Conservation (phyloP, 768 basidiomycete species). For the Rubroboletus satanas region DNA sequence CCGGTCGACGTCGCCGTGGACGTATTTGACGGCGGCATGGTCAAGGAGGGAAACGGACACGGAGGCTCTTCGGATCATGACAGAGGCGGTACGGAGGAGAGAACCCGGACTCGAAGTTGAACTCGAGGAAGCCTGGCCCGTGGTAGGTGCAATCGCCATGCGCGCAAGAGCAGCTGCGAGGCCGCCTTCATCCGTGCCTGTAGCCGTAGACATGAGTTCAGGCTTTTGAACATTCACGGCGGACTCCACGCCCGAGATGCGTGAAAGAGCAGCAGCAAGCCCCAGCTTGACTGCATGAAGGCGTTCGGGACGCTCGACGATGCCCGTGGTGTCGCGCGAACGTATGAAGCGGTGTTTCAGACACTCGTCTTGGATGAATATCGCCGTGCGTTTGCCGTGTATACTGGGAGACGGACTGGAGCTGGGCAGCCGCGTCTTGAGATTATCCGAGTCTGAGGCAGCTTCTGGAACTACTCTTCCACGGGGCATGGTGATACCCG, state of each 20-base stretch:
- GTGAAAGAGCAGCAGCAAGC: slow-evolving; percentile 72
- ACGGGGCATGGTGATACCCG: not conserved
- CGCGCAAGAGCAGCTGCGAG: slow-evolving; percentile 45
- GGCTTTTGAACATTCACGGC: not conserved
- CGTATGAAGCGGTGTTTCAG: slow-evolving; percentile 32
- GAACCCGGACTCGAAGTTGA: slow-evolving; percentile 31
- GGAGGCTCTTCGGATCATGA: slow-evolving; percentile 48
- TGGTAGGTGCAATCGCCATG: slow-evolving; percentile 35
- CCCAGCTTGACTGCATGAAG: slow-evolving; percentile 81
- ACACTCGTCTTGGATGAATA: slow-evolving; percentile 69
- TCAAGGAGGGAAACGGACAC: slow-evolving; percentile 41
- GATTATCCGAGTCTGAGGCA: not conserved
- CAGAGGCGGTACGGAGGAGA: slow-evolving; percentile 25
- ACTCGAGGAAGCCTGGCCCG: not conserved
- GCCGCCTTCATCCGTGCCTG: slow-evolving; percentile 41
- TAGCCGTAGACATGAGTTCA: not conserved
- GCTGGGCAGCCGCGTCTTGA: not conserved
- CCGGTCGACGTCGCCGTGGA: slow-evolving; percentile 63
- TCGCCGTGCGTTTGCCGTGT: slow-evolving; percentile 17
- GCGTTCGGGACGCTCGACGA: slow-evolving; percentile 91
- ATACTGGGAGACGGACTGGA: not conserved
- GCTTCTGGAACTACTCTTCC: not conserved
- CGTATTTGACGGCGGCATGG: slow-evolving; percentile 63
- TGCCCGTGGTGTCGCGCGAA: slow-evolving; percentile 43
- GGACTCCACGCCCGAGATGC: slow-evolving; percentile 46